Evolutionary conservation across 2,329 filamentous ascomycete species (phyloP), one percentile per base, ranked within the genome.

Genomic region (Knoxdaviesia proteae): DNA sequence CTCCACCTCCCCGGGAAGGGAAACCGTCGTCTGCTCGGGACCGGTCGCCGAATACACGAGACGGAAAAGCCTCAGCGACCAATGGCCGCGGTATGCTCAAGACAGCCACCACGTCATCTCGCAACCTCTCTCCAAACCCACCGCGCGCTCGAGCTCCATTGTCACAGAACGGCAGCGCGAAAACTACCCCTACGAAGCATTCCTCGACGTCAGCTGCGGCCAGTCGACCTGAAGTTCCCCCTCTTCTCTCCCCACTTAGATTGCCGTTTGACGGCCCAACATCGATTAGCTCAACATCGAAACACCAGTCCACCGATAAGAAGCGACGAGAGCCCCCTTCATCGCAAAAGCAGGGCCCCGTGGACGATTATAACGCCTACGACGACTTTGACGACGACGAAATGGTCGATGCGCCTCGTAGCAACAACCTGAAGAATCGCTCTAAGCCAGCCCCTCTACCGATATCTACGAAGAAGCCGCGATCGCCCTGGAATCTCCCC

Each of bases 211-310:
- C 52, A 20, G 62, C 65, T 20, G 47, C 51, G 7, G 50, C 53
- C 7, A 51, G 56, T 2, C 65, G 62, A 47, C 48, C 61, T 31
- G 54, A 56, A 30, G 58, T 74, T 6, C 70, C 70, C 6, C 66
- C 64, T 3, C 50, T 74, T 32, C 51, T 74, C 9, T 74, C 70
- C 0, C 70, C 70, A 1, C 55, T 71, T 1, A 63, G 61, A 34
- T 57, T 71, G 20, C 40, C 49, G 35, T 56, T 54, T 46, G 38
- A 29, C 4, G 20, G 38, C 38, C 41, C 47, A 10, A 20, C 20
- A 20, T 47, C 46, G 33, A 34, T 42, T 7, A 56, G 56, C 48
- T 54, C 47, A 52, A 52, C 9, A 35, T 45, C 43, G 52, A 45
- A 20, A 20, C 20, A 20, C 20, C 47, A 52, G 5, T 43, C 49